Evolutionary conservation across 352 stramenopile species (phyloP), one percentile per base, ranked within the genome.

Genomic region (Pythium folliculosum): DNA sequence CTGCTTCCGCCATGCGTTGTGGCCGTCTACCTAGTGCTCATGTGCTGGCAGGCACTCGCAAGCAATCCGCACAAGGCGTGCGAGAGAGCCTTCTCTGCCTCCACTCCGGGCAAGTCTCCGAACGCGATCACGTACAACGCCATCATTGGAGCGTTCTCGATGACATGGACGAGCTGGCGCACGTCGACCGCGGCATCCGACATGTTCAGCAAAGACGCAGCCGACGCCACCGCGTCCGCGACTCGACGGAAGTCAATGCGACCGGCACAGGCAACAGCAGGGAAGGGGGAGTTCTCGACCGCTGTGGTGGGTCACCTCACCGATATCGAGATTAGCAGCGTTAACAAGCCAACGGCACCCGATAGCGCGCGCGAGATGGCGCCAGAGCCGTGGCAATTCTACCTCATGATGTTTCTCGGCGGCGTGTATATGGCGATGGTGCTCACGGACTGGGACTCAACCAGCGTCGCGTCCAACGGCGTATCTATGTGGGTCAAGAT

Each of bases 401-500:
- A 98, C 72, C 75, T 88, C 45, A 94, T 98, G 77, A 91, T 99
- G 71, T 83, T 85, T 44, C 73, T 97, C 40, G 83, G 96, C 10
- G 90, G 82, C 30, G 89, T 97, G 53, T 99, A 97, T 88, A 97
- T 97, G 86, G 78, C 91, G 2, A 98, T 98, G 94, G 88, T 96
- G 35, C 82, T 99, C 47, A 99, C 95, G 12, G 90, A 96, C 70
- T 99, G 96, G 95, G 91, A 97, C 53, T 91, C 88, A 3, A 88
- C 93, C 23, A 67, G 94, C 58, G 78, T 69, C n/a, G 72, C 76
- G 3, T 81, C 65, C 50, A 90, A 90, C 37, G 81, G 86, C 16
- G 77, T 96, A 1, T 96, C 86, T 19, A 99, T 99, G 95, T 99
- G 95, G 94, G 94, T 99, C 60, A 94, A 98, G 45, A 97, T 98